Base-by-base conservation (phyloP, 495 filamentous ascomycete species). In the Hapsidospora chrysogenum region DNA sequence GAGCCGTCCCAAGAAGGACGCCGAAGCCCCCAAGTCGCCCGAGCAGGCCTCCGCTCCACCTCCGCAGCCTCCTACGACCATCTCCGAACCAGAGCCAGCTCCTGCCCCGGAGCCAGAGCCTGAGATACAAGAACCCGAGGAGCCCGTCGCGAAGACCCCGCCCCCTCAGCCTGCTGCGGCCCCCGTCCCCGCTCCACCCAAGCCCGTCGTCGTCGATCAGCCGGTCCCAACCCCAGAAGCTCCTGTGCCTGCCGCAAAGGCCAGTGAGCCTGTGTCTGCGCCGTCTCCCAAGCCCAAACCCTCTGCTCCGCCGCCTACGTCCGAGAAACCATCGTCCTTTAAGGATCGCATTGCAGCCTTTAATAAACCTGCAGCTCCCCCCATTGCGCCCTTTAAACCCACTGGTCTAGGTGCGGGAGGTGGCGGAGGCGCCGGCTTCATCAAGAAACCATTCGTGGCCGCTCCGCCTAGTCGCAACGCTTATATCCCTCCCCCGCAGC, bases 361-460 rank as follows among this genome's bases (percentile, higher is more conserved):
- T 59, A 97, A 97, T 52, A 92, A 85, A 49, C 64, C 80, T 15
- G 72, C 86, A 16, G 80, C 83, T 4, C 70, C 87, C 5, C 89
- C 89, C 9, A 57, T 89, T 37, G 72, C 84, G 3, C 89, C 92
- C 2, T 84, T 85, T 54, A 92, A 94, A 46, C 83, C 85, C 9
- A 64, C 70, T 41, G 70, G 70, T 3, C 47, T 75, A 23, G 58
- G 66, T 11, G 23, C 23, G 11, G 23, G 23, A 35, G 50, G 64
- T 29, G 61, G 71, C 17, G 64, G 70, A 29, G 65, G 69, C 9
- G 60, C 62, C 32, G 67, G 69, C 39, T 96, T 96, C 44, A 74
- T 96, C 52, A 95, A 92, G 65, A 96, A 96, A 55, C 85, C 89
- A n/a, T 97, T 95, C 46, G 89, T 97, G 39, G 79, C 89, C 1